Base-by-base conservation (phyloP, 768 basidiomycete genomes). In the Russula brevipes region DNA sequence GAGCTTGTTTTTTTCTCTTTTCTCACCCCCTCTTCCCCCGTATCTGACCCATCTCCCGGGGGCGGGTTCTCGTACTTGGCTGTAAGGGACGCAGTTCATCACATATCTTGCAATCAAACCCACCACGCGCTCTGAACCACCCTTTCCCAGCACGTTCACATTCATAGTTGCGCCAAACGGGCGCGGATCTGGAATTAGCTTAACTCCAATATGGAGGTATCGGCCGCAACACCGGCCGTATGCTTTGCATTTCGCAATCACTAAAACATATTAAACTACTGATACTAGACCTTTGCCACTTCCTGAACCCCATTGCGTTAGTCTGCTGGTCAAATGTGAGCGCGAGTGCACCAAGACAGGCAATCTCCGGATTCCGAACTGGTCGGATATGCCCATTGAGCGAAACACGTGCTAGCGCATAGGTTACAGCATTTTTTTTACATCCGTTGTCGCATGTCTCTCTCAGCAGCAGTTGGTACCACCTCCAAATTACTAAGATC, bases 351-450 rank as follows among this genome's bases (percentile, higher is more conserved):
- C 8, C 11, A 11, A 42, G 7, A 19, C 24, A 12, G 49, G 35
- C 33, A 36, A 52, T 19, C 10, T 35, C 51, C 31, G 14, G 14
- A 6, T 16, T 17, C 51, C 50, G 51, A 35, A 36, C 51, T 30
- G 3, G 39, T 51, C 57, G 47, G 58, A 44, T 44, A n/a, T 39
- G 11, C 31, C 2, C 36, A 24, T 31, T 10, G 16, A 47, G 11
- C 9, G 30, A 56, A 56, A 61, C 62, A 63, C 62, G 57, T 63
- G 62, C 62, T 63, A 59, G 57, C 59, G 52, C 39, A 24, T 46
- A 33, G 19, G 49, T 11, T 4, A 47, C 8, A 19, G 19, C 24
- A 19, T 11, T 6, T 39, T 7, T 11, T 39, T 39, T 39, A 39
- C 24, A 24, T 24, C 24, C 24, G 24, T 24, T 24, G 24, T 24